These are phyloP conservation scores for Dactylonectria estremocensis DNA, from an alignment of 2,329 filamentous ascomycete species.

Conservation along the genomic window DNA sequence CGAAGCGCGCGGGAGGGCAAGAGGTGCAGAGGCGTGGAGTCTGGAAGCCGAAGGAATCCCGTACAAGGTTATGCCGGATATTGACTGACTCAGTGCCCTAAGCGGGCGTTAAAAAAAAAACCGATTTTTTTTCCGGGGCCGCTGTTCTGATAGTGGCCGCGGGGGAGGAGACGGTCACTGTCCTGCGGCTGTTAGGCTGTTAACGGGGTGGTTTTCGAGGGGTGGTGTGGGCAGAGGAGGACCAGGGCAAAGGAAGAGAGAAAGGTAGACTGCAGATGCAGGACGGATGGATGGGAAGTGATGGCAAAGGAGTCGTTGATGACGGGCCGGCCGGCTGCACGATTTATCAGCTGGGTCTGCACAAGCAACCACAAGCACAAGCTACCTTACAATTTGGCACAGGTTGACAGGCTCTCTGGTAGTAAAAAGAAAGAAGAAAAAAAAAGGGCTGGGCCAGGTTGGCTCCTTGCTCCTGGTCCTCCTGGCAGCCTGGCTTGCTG, in stretches of 20 bases:
- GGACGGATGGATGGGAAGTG: conserved; percentile 14
- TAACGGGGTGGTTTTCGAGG: conserved; percentile 23
- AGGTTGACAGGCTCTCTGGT: conserved; percentile 6
- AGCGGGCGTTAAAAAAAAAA: conserved; percentile 52
- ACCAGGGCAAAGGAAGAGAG: conserved; percentile 17
- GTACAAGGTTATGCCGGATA: conserved; percentile 59
- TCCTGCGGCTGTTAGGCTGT: conserved; percentile 41
- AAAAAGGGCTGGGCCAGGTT: conserved; percentile 36
- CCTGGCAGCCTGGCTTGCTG: conserved; percentile 28
- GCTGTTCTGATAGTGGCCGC: conserved; percentile 43
- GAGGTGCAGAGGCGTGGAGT: conserved; percentile 26
- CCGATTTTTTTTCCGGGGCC: conserved; percentile 48
- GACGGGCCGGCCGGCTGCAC: conserved; percentile 34
- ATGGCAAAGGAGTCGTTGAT: conserved; percentile 37
- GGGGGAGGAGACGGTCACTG: conserved; percentile 22
- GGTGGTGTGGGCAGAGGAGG: conserved; percentile 10
- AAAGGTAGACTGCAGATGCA: conserved; percentile 29
- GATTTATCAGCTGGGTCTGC: conserved; percentile 51
- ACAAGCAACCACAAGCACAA: conserved; percentile 24
- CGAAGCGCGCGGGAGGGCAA: conserved; percentile 38
- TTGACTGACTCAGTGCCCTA: conserved; percentile 51
- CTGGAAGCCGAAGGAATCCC: conserved; percentile 51
- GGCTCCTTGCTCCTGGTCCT: conserved; percentile 3
- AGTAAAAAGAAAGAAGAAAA: conserved; percentile 12
- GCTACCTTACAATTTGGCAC: conserved; percentile 22